Percentiles rank a stretch among this genome's conserved stretches.
Evolutionary conservation across 2,329 filamentous ascomycete species (phyloP).

Genomic region (Alternaria incomplexa): DNA sequence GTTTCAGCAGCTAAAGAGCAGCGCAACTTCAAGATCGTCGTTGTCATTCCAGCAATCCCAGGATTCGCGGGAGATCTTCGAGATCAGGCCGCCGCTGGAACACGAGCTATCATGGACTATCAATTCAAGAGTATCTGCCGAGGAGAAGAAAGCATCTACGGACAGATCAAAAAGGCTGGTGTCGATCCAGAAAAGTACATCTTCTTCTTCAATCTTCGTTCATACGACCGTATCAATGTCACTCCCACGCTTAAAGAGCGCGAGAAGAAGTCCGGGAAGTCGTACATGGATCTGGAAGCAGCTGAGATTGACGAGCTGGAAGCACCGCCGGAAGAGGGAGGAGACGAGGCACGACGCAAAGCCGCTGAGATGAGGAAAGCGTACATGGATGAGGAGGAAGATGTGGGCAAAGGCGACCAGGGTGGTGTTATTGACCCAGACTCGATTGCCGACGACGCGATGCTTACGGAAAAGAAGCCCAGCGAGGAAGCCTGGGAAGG

Average conservation of each 20-base stretch:
- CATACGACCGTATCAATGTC: constrained; percentile 89
- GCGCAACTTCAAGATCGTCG: constrained; percentile 88
- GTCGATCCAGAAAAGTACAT: constrained; percentile 81
- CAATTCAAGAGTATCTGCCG: constrained; percentile 96
- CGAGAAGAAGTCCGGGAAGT: constrained; percentile 81
- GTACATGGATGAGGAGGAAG: constrained; percentile 53
- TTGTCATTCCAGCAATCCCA: constrained; percentile 88
- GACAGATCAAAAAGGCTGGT: constrained; percentile 73
- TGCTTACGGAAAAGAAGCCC: constrained; percentile 71
- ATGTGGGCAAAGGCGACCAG: constrained; percentile 48
- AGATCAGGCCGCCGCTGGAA: constrained; percentile 81
- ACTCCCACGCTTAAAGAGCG: constrained; percentile 74
- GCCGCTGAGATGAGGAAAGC: constrained; percentile 55
- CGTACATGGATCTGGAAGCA: constrained; percentile 84
- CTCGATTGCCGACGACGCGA: constrained; percentile 77
- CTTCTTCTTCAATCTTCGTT: constrained; percentile 92
- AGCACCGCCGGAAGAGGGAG: constrained; percentile 48
- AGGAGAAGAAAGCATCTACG: constrained; percentile 89
- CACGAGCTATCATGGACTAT: constrained; percentile 93
- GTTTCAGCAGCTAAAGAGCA: constrained; percentile 80
- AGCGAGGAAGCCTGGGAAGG: constrained; percentile 80
- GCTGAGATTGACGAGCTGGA: constrained; percentile 91
- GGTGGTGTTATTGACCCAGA: constrained; percentile 61
- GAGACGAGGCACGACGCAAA: constrained; percentile 50
- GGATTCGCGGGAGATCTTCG: constrained; percentile 93